phyloP scores from a whole-genome alignment of 306 rosid species.

The Dryas octopetala region DNA sequence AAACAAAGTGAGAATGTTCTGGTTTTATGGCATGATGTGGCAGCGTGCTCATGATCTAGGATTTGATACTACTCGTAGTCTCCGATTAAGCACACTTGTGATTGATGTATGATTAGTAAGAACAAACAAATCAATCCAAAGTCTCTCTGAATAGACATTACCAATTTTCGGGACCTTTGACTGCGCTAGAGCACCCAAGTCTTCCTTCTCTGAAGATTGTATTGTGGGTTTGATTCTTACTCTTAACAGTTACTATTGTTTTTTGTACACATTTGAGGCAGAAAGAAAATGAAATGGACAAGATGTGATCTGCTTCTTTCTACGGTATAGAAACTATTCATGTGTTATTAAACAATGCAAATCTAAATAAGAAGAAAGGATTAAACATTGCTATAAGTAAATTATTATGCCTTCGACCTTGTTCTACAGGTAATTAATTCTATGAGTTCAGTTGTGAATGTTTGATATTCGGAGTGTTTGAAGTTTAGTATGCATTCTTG shows the following conservation, averaged over 20 bases:
- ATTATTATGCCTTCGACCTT: no score
- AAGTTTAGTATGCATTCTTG: no score
- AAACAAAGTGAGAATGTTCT: neutral
- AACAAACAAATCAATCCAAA: constrained; percentile 7
- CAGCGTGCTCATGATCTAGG: neutral
- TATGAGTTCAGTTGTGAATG: no score
- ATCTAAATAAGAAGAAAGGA: no score
- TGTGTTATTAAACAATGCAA: neutral
- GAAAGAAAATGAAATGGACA: neutral
- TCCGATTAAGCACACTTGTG: neutral
- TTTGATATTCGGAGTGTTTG: no score
- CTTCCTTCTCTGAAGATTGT: neutral
- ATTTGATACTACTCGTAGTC: neutral
- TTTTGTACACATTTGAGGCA: neutral
- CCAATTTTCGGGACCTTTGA: neutral
- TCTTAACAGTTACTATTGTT: neutral
- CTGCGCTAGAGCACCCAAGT: neutral
- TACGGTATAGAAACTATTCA: neutral
- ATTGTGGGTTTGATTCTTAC: neutral
- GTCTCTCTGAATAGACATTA: neutral
- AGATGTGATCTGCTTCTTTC: neutral
- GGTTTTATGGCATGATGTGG: constrained; percentile 6
- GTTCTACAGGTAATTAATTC: no score
- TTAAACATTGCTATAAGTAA: no score
- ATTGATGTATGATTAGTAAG: neutral